These are phyloP conservation scores for Ceratobasidium sp. DNA, from an alignment of 1,284 basidiomycete genomes.

Conservation along the genomic window DNA sequence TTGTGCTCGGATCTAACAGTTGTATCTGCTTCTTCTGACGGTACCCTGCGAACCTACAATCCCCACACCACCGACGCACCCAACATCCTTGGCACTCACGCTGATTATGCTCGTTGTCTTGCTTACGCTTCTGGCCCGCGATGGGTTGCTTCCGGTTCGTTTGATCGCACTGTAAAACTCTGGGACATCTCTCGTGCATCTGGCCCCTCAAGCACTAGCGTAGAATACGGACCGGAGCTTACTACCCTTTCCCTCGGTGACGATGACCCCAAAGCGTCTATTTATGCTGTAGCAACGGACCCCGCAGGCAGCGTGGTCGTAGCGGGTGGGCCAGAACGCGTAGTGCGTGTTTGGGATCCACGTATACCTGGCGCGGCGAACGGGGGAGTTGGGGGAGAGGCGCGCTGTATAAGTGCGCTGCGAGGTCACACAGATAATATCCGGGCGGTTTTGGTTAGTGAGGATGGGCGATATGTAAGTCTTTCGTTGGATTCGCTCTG, in stretches of 20 bases:
- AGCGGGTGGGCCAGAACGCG: slow-evolving; percentile 91
- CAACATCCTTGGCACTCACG: slow-evolving; percentile 84
- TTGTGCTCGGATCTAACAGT: slow-evolving; percentile 61
- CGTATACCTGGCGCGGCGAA: slow-evolving; percentile 76
- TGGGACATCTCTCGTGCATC: slow-evolving; percentile 83
- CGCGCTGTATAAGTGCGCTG: slow-evolving; percentile 19
- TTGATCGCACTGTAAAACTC: slow-evolving; percentile 92
- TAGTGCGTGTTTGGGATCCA: slow-evolving; percentile 94
- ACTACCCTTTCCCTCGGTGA: slow-evolving; percentile 54
- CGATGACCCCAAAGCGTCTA: slow-evolving; percentile 76
- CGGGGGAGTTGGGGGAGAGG: slow-evolving; percentile 67
- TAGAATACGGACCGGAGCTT: slow-evolving; percentile 54
- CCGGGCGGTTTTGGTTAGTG: slow-evolving; percentile 86
- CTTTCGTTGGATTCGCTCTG: slow-evolving; percentile 25
- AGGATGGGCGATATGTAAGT: slow-evolving; percentile 90
- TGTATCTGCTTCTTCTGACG: slow-evolving; percentile 95
- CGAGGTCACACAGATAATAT: slow-evolving; percentile 96
- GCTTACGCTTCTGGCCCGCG: slow-evolving; percentile 82
- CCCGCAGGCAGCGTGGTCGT: slow-evolving; percentile 85
- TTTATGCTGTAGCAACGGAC: slow-evolving; percentile 85
- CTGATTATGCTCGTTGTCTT: slow-evolving; percentile 93
- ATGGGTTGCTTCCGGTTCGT: slow-evolving; percentile 94
- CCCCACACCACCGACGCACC: slow-evolving; percentile 75
- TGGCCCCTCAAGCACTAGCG: slow-evolving; percentile 46
- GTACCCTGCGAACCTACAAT: slow-evolving; percentile 94